Evolutionary conservation across 257 asterid genomes (phyloP).

Genomic region (Solanum pimpinellifolium): DNA sequence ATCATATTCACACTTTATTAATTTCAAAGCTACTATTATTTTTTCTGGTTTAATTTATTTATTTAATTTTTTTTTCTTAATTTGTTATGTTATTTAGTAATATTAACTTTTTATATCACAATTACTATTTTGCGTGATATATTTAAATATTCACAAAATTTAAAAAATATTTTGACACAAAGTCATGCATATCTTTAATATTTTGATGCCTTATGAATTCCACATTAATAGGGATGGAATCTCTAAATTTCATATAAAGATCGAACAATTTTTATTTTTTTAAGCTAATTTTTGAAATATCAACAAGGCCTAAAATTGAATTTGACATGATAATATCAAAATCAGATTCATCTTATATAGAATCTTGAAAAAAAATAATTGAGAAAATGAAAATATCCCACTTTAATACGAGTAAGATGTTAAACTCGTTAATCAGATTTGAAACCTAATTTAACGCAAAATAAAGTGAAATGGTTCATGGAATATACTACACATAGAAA

Average conservation of each 20-base stretch:
- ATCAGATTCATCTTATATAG: neutral
- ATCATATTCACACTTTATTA: neutral
- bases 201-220: neutral
- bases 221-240: neutral
- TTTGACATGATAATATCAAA: neutral
- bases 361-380: neutral
- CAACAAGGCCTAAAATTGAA: neutral
- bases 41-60: neutral
- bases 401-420: rapidly evolving
- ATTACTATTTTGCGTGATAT: rapidly evolving
- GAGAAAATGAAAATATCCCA: neutral
- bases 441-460: neutral
- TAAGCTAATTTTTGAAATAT: neutral
- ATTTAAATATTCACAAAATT: neutral
- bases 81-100: neutral
- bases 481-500: neutral
- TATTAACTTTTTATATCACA: neutral
- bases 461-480: neutral
- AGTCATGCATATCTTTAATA: too few relatives aligned
- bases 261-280: neutral
- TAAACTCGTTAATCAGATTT: rapidly evolving
- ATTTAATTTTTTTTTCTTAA: neutral
- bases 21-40: neutral
- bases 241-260: rapidly evolving
- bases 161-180: too few relatives aligned